These are phyloP conservation scores for Mucor plumbeus DNA, from an alignment of 371 early-diverging fungal species.

Conservation along the genomic window DNA sequence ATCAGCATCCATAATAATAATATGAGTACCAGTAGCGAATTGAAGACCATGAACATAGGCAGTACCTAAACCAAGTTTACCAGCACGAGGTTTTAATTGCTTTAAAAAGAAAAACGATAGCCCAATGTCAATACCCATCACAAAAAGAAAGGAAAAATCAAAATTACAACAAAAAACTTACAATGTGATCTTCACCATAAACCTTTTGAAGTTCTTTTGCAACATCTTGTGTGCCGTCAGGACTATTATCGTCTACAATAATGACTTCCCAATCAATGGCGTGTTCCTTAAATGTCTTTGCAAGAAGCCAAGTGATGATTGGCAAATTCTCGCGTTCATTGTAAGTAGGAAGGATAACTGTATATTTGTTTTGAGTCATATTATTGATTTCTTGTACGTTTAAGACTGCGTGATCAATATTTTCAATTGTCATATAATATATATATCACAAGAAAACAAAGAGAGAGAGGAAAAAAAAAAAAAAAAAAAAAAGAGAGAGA, in stretches of 20 bases:
- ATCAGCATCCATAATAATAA: conserved; percentile 99
- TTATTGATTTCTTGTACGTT: conserved; percentile 37
- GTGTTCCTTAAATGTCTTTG: conserved; percentile 84
- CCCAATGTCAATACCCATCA: not conserved
- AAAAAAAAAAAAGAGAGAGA: not conserved
- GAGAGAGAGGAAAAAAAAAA: conserved; percentile 4
- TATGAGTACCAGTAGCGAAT: conserved; percentile 92
- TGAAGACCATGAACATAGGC: conserved; percentile 98
- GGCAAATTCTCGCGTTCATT: conserved; percentile 98
- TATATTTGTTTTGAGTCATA: conserved; percentile 70
- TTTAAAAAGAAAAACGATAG: conserved; percentile 21
- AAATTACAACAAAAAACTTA: conserved; percentile 39
- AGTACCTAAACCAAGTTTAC: conserved; percentile 95
- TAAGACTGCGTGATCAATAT: conserved; percentile 44
- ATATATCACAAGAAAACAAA: conserved; percentile 4
- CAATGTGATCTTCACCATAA: conserved; percentile 91
- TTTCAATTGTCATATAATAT: conserved; percentile 23
- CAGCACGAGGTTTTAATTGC: conserved; percentile 89
- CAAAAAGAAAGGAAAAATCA: not conserved
- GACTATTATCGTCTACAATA: conserved; percentile 98
- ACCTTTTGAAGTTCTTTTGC: conserved; percentile 86
- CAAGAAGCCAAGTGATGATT: conserved; percentile 91
- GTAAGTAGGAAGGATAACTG: conserved; percentile 97
- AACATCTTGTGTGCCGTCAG: conserved; percentile 97
- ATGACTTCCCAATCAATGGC: conserved; percentile 94